Base-by-base conservation (phyloP, 1,139 yeast genomes). In the Groenewaldozyma sp. region DNA sequence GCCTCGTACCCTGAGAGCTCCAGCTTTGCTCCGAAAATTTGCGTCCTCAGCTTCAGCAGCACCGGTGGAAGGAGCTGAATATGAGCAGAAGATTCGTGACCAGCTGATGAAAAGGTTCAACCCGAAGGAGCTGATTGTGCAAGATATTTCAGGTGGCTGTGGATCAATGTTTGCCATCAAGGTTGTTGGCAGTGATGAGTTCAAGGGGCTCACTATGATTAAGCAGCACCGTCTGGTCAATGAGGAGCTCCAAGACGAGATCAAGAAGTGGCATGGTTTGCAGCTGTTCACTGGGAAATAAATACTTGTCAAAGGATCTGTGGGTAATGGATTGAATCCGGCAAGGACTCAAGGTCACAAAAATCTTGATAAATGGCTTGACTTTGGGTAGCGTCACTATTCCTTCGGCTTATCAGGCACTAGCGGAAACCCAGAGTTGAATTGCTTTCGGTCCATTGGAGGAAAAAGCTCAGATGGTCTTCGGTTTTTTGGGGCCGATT, bases 81-180 rank as follows among this genome's bases (percentile, higher is more conserved):
- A 84, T 54, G 96, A 87, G 59, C 60, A 64, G 40, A 70, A 78
- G 55, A 73, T 87, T 31, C 79, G 67, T 54, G 63, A 68, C 28
- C 75, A 76, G 41, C 67, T 87, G 36, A 53, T 68, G 16, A 59
- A 65, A 16, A 70, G 71, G 41, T 72, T 87, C 38, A 50, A 63
- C 13, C 95, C 97, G 1, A 58, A 64, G 26, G 64, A 62, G 34
- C 64, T 87, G 37, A 69, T 70, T 37, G 95, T 88, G 7, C 68
- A 70, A 48, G 98, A 91, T 58, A 79, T 88, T 3, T 79, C 93
- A 20, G 97, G 87, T 4, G 98, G 99, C 0, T 93, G 98, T 64
- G 99, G 99, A 0, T 87, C 96, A 3, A 91, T 91, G 97, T 93
- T 86, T 64, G 87, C 95, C 35, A 91, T 91, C 38, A 67, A 73